Evolutionary conservation across 108 stramenopile genomes (phyloP).

Genomic region (Hondaea fermentalgiana): DNA sequence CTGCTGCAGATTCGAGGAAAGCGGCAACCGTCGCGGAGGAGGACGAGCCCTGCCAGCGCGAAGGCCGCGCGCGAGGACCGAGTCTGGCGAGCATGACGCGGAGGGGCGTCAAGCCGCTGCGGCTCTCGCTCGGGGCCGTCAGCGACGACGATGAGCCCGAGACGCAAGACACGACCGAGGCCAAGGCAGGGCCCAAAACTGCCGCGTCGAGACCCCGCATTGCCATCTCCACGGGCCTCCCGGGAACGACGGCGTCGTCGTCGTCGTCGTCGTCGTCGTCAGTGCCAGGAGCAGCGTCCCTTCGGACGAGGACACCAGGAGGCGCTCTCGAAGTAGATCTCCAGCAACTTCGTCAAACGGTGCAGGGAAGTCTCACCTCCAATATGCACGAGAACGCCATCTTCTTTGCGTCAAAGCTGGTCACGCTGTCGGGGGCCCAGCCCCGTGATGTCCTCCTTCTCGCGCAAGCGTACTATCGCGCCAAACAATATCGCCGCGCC

Average conservation of each 20-base stretch:
- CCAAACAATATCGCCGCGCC: neutral
- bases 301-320: neutral
- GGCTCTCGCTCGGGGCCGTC: neutral
- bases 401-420: neutral
- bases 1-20: too few species aligned
- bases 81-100: neutral
- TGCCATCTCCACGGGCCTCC: neutral
- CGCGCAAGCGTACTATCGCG: conserved; percentile 1
- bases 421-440: neutral
- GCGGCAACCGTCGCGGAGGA: too few species aligned
- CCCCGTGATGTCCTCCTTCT: neutral
- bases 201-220: neutral
- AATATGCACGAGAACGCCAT: neutral
- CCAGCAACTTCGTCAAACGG: neutral
- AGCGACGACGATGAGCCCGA: neutral
- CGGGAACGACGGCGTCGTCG: neutral
- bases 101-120: neutral
- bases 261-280: neutral
- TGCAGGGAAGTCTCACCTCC: neutral
- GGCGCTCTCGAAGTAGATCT: neutral
- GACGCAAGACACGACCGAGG: neutral
- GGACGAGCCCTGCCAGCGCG: too few species aligned
- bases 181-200: neutral
- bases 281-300: too few species aligned
- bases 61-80: too few species aligned